Percentiles rank a stretch among this genome's conserved stretches.
These are phyloP conservation scores for Crucihimalaya himalaica DNA, from an alignment of 345 rosid genomes.

Conservation along the genomic window DNA sequence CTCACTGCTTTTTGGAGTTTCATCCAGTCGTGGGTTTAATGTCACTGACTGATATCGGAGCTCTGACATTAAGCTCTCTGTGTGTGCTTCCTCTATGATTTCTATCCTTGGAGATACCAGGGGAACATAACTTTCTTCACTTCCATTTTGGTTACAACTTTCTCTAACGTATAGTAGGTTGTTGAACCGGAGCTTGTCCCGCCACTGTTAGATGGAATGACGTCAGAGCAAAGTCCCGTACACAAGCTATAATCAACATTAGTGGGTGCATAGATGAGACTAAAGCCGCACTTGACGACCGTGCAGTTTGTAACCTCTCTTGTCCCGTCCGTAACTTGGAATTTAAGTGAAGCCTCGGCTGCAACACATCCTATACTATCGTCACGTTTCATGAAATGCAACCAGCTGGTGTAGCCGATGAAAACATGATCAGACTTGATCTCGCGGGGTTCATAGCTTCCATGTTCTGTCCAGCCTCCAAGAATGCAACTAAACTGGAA, in stretches of 20 bases:
- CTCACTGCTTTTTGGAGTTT: not conserved
- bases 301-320: not conserved
- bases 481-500: conserved; percentile 24
- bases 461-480: conserved; percentile 21
- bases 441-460: not conserved
- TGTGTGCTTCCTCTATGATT: not conserved
- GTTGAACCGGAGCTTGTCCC: not conserved
- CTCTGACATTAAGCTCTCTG: not conserved
- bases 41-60: not conserved
- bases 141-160: not conserved
- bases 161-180: not conserved
- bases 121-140: not conserved
- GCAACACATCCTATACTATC: not conserved
- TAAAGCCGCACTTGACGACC: conserved; percentile 25
- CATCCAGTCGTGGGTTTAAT: not conserved
- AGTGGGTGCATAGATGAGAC: conserved; percentile 29
- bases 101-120: not conserved
- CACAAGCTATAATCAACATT: conserved; percentile 8
- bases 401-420: conserved; percentile 22
- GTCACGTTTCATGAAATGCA: not conserved
- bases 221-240: not conserved
- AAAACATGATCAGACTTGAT: conserved; percentile 22
- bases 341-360: conserved; percentile 3
- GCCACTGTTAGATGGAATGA: not conserved
- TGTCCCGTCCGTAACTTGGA: conserved; percentile 13